These are phyloP conservation scores for Coprinopsis strossmayeri DNA, from an alignment of 768 basidiomycete species.

Conservation along the genomic window DNA sequence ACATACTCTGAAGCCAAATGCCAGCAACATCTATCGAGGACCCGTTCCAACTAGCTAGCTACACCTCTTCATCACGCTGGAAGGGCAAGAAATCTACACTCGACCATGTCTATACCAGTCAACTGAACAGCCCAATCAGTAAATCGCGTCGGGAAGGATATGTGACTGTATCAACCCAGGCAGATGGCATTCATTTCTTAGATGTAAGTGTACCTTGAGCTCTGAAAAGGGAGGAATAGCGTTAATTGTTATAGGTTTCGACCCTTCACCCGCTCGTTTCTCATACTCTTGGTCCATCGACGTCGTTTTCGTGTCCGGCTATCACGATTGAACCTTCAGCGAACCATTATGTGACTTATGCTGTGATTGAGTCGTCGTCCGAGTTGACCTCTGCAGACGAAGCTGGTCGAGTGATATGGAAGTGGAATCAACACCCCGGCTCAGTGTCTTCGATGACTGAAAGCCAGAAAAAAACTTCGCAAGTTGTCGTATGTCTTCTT, in stretches of 20 bases:
- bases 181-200: conserved; percentile 69
- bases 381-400: conserved; percentile 32
- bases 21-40: conserved; percentile 22
- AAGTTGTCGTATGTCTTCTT: conserved; percentile 34
- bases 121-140: conserved; percentile 7
- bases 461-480: conserved; percentile 16
- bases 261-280: conserved; percentile 62
- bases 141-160: conserved; percentile 38
- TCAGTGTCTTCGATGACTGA: conserved; percentile 12
- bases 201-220: conserved; percentile 38
- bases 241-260: conserved; percentile 36
- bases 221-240: neutral
- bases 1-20: neutral
- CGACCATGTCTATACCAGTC: conserved; percentile 10
- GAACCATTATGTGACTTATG: conserved; percentile 47
- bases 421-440: conserved; percentile 44
- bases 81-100: conserved; percentile 12
- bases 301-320: conserved; percentile 54
- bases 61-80: conserved; percentile 19
- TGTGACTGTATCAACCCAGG: conserved; percentile 63
- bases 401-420: conserved; percentile 48
- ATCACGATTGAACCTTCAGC: conserved; percentile 26
- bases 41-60: conserved; percentile 34
- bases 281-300: conserved; percentile 63
- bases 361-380: conserved; percentile 41